phyloP scores from a whole-genome alignment of 768 basidiomycete species.

The Lentinus tigrinus region DNA sequence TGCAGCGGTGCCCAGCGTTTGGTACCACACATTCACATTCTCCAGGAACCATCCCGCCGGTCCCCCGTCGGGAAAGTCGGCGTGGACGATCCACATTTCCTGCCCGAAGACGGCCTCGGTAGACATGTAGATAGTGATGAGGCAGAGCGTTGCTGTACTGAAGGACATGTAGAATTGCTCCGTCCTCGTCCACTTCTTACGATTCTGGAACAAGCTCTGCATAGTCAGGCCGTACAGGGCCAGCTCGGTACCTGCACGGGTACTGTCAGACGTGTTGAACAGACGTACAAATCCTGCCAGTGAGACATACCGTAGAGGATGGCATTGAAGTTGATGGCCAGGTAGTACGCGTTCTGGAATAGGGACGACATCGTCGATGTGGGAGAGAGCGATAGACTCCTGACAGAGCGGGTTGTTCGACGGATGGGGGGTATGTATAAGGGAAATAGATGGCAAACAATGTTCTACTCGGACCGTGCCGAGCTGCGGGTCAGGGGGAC shows the following conservation, averaged over 20 bases:
- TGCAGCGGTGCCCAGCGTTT: constrained; percentile 16
- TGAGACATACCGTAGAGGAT: constrained; percentile 18
- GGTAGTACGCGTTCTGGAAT: constrained; percentile 17
- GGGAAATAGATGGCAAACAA: too few species aligned
- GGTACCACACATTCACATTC: constrained; percentile 20
- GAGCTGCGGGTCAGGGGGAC: too few species aligned
- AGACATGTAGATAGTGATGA: constrained; percentile 34
- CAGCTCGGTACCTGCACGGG: constrained; percentile 24
- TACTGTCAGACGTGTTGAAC: too few species aligned
- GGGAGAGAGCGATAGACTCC: too few species aligned
- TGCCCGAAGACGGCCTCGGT: constrained; percentile 31
- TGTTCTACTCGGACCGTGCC: too few species aligned
- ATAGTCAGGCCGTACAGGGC: constrained; percentile 26
- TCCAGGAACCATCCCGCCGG: constrained; percentile 30
- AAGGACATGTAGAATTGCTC: constrained; percentile 23
- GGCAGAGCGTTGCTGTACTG: constrained; percentile 28
- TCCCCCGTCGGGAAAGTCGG: constrained; percentile 33
- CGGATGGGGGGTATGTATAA: too few species aligned
- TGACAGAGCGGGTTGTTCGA: too few species aligned
- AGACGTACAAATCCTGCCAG: too few species aligned
- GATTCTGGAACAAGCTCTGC: constrained; percentile 11
- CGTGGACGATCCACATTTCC: constrained; percentile 37
- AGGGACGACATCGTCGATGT: neutral
- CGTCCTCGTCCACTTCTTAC: constrained; percentile 6
- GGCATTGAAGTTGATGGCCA: constrained; percentile 16